Conservation (phyloP, 345 rosid species). For the Syzygium grande region DNA sequence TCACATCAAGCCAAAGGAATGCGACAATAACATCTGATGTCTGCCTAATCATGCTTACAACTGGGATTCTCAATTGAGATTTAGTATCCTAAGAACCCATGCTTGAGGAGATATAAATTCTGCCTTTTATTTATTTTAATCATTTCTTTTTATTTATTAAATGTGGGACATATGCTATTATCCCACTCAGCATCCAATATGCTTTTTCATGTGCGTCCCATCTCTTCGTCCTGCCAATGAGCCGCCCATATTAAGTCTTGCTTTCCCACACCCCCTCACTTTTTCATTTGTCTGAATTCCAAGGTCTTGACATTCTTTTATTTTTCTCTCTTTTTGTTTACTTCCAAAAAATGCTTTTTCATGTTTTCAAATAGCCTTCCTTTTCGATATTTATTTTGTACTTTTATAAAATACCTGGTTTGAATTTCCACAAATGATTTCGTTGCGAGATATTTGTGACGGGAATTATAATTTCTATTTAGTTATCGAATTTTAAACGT, state of each 20-base stretch:
- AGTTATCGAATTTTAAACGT: accelerated
- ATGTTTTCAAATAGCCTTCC: neutral
- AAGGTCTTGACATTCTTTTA: neutral
- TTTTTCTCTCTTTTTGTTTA: neutral
- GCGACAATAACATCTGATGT: neutral
- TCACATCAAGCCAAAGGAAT: neutral
- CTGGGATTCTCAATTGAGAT: neutral
- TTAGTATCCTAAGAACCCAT: neutral
- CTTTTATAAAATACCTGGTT: neutral
- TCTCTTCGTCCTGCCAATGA: neutral
- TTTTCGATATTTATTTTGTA: neutral
- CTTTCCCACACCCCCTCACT: neutral
- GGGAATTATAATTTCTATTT: neutral
- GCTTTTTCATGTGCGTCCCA: neutral
- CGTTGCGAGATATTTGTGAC: accelerated
- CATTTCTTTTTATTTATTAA: neutral
- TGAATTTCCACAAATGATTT: neutral
- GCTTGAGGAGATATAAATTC: neutral
- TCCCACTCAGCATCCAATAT: neutral
- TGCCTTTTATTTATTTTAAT: neutral
- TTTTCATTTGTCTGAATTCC: neutral
- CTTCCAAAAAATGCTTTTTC: neutral
- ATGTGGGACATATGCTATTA: neutral
- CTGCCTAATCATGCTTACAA: neutral
- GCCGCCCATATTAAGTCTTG: neutral